These are phyloP conservation scores for Cladosporium velox DNA, from an alignment of 2,329 filamentous ascomycete species.

Conservation along the genomic window DNA sequence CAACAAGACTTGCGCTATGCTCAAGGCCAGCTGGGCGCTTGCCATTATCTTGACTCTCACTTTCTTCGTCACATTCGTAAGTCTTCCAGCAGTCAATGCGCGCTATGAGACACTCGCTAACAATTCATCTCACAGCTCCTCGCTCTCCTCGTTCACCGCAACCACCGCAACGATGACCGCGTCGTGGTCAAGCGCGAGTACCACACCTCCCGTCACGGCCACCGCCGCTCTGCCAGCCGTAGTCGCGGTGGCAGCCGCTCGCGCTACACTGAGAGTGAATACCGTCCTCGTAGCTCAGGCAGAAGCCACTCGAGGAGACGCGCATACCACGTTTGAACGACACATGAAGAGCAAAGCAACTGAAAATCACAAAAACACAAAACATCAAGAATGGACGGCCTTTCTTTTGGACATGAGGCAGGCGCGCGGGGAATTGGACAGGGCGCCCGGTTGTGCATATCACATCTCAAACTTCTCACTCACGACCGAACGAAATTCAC, in stretches of 20 bases:
- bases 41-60: constrained; percentile 85
- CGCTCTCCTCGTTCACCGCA: constrained; percentile 60
- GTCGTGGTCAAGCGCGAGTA: constrained; percentile 57
- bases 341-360: not conserved
- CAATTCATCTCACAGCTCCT: constrained; percentile 47
- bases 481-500: not conserved
- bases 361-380: not conserved
- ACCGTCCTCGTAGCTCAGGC: constrained; percentile 14
- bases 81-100: constrained; percentile 25
- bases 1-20: constrained; percentile 83
- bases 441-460: constrained; percentile 2
- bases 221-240: constrained; percentile 39
- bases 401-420: not conserved
- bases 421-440: not conserved
- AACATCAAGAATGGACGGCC: not conserved
- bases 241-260: constrained; percentile 33
- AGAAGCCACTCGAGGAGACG: constrained; percentile 12
- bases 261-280: constrained; percentile 29
- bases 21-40: constrained; percentile 87
- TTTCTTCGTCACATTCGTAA: constrained; percentile 74
- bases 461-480: not conserved
- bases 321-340: constrained; percentile 12
- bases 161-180: constrained; percentile 49
- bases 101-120: not conserved
- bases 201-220: constrained; percentile 48